A percentile compares a stretch with the other conserved stretches of the same genome.
phyloP scores from a whole-genome alignment of 1,284 basidiomycete genomes.

The Takashimella tepidaria region DNA sequence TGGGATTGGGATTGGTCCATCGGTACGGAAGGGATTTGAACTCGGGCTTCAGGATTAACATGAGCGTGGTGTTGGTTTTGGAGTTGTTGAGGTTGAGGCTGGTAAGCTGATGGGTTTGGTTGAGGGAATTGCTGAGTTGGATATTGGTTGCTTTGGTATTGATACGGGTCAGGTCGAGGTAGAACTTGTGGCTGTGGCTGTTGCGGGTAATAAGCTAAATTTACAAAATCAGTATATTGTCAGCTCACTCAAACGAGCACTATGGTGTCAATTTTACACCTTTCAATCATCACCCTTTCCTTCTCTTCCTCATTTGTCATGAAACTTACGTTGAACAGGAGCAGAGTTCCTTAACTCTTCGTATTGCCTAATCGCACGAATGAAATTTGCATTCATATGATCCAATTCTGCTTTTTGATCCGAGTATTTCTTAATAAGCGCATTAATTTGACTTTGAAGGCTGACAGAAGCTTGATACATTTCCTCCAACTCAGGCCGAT shows the following conservation, averaged over 20 bases:
- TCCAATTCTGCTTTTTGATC: conserved; percentile 67
- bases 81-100: conserved; percentile 13
- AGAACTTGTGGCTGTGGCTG: conserved; percentile 18
- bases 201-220: not conserved
- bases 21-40: conserved; percentile 6
- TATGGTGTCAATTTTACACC: too few relatives aligned
- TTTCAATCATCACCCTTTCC: too few relatives aligned
- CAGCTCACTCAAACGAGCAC: not conserved
- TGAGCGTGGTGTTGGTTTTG: conserved; percentile 12
- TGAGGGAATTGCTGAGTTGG: conserved; percentile 18
- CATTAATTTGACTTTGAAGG: conserved; percentile 88
- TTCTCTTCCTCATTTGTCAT: too few relatives aligned
- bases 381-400: conserved; percentile 48
- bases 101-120: not conserved
- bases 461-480: conserved; percentile 85
- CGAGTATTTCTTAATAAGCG: conserved; percentile 89
- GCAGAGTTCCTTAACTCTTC: conserved; percentile 37
- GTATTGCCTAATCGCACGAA: conserved; percentile 46
- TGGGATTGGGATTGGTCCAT: conserved; percentile 1
- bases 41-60: conserved; percentile 3
- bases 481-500: conserved; percentile 91
- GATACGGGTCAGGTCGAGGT: conserved; percentile 5
- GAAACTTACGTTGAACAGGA: conserved; percentile 4
- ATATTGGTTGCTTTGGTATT: conserved; percentile 16
- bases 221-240: too few relatives aligned